Evolutionary conservation across 2,329 filamentous ascomycete genomes (phyloP).

Genomic region (Lasiodiplodia citricola): DNA sequence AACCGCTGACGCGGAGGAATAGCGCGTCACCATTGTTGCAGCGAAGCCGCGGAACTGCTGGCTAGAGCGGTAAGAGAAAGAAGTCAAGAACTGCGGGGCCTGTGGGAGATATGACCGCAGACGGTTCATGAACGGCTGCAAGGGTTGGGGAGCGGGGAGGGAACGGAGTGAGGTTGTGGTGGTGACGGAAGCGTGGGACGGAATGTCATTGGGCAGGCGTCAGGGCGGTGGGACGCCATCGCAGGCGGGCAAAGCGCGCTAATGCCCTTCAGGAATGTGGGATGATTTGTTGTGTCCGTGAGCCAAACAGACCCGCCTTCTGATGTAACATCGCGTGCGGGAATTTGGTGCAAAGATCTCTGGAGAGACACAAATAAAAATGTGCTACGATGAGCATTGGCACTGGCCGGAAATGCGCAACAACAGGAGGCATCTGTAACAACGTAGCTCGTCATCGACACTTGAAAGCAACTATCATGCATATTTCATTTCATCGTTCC

Average conservation of each 20-base stretch:
- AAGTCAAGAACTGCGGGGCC: neutral
- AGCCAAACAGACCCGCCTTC: neutral
- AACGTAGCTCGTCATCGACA: no score
- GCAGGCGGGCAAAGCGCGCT: neutral
- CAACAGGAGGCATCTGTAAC: neutral
- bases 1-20: neutral
- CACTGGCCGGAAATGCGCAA: neutral
- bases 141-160: neutral
- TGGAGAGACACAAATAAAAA: neutral
- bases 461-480: neutral
- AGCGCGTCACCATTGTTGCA: conserved; percentile 18
- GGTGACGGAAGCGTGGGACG: neutral
- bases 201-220: conserved; percentile 3
- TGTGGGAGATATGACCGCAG: conserved; percentile 4
- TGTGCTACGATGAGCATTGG: neutral
- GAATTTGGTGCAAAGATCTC: neutral
- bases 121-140: conserved; percentile 22
- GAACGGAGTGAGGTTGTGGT: conserved; percentile 1
- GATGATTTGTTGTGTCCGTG: neutral
- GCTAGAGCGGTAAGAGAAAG: neutral
- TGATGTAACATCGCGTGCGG: neutral
- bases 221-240: neutral
- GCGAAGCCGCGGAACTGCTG: conserved; percentile 15
- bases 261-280: conserved; percentile 7
- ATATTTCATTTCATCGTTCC: neutral